These are phyloP conservation scores for Aquilaria sinensis DNA, from an alignment of 345 rosid species.

Conservation along the genomic window DNA sequence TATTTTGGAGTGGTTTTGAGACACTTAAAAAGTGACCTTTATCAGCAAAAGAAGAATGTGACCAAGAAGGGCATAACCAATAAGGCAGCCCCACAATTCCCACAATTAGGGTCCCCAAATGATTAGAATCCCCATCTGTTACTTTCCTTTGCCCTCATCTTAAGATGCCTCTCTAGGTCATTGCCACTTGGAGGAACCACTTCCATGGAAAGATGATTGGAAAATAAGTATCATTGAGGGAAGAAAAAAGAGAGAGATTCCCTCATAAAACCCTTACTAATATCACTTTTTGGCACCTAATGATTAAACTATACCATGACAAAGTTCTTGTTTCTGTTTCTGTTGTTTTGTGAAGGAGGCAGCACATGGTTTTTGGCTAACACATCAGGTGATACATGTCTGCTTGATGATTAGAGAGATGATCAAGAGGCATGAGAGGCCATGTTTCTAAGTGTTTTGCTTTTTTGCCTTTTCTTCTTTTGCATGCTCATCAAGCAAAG, in stretches of 20 bases:
- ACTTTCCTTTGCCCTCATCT: slow-evolving; percentile 23
- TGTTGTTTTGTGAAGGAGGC: slow-evolving; percentile 13
- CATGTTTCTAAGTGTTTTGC: slow-evolving; percentile 31
- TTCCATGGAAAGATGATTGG: slow-evolving; percentile 3
- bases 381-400: slow-evolving; percentile 3
- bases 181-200: slow-evolving; percentile 21
- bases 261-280: slow-evolving; percentile 4
- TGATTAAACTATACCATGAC: slow-evolving; percentile 11
- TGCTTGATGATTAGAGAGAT: slow-evolving; percentile 12
- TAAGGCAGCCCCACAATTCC: slow-evolving; percentile 14
- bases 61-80: slow-evolving; percentile 3
- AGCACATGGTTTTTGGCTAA: slow-evolving; percentile 30
- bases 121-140: slow-evolving; percentile 20
- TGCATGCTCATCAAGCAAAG: neutral
- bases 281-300: slow-evolving; percentile 7
- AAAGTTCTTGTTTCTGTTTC: slow-evolving; percentile 3
- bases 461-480: neutral
- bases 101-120: slow-evolving; percentile 18
- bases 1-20: slow-evolving; percentile 30
- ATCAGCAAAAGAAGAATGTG: slow-evolving; percentile 4
- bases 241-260: slow-evolving; percentile 20
- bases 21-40: slow-evolving; percentile 12
- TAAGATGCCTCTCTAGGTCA: slow-evolving; percentile 25
- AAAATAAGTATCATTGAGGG: neutral
- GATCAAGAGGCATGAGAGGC: slow-evolving; percentile 17